These are phyloP conservation scores for Chrysosporium keratinophilum DNA, from an alignment of 2,329 filamentous ascomycete genomes.

Conservation along the genomic window DNA sequence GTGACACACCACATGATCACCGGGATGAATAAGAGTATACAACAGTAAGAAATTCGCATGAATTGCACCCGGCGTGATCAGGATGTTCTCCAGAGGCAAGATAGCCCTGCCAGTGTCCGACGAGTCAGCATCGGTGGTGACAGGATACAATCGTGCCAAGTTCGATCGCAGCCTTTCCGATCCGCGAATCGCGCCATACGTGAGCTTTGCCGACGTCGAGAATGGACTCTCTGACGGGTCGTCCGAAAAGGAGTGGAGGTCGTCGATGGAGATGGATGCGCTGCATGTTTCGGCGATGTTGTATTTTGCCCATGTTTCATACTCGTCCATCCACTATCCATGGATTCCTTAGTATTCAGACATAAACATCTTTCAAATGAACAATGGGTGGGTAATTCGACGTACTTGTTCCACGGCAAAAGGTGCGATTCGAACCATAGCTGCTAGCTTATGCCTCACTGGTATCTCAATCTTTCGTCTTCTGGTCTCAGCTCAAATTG, in stretches of 20 bases:
- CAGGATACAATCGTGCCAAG: slow-evolving; percentile 55
- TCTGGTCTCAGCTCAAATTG: background rate
- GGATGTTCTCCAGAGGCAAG: slow-evolving; percentile 51
- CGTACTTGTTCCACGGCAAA: slow-evolving; percentile 56
- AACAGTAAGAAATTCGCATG: slow-evolving; percentile 68
- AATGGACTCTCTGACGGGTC: slow-evolving; percentile 29
- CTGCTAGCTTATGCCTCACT: background rate
- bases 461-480: background rate
- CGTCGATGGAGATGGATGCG: slow-evolving; percentile 45
- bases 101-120: slow-evolving; percentile 11
- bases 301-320: slow-evolving; percentile 45
- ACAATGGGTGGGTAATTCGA: slow-evolving; percentile 8
- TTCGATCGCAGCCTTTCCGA: slow-evolving; percentile 53
- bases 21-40: slow-evolving; percentile 59
- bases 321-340: slow-evolving; percentile 49
- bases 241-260: slow-evolving; percentile 40
- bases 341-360: too few species aligned
- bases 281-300: slow-evolving; percentile 51
- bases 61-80: slow-evolving; percentile 73
- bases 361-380: too few species aligned
- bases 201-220: slow-evolving; percentile 49
- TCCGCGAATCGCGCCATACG: slow-evolving; percentile 64
- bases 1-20: slow-evolving; percentile 76
- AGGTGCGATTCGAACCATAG: slow-evolving; percentile 34
- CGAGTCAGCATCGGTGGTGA: slow-evolving; percentile 20